Evolutionary conservation across 345 rosid species (phyloP), one percentile per base, ranked within the genome.

Genomic region (Turnera subulata): DNA sequence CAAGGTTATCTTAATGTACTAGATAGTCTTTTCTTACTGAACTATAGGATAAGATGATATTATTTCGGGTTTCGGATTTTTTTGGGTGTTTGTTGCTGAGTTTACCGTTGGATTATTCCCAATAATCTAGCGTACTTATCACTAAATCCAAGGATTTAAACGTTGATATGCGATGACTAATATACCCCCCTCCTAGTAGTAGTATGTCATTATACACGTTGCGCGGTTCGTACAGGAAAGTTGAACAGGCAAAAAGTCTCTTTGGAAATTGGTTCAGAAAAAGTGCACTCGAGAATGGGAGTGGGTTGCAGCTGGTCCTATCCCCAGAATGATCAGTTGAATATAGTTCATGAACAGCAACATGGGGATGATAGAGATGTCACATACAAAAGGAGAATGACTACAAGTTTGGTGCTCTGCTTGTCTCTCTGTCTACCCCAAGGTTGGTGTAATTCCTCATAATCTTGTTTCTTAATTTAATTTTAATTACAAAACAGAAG

Each of bases 121-220:
- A 18, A 53, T 49, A 37, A 49, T 65, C 10, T 53, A 46, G 38
- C 37, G 45, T 51, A 56, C 46, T 67, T 67, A 58, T 64, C 50
- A 23, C 63, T 58, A 38, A 64, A 53, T 45, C 55, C 56, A 21
- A 58, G 23, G 24, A 46, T 60, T 56, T 47, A 52, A 37, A 29
- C 17, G 29, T 46, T 49, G 1, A 10, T 10, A 45, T 50, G 44
- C 12, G 19, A 53, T 49, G 60, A 58, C 69, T 62, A 54, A 53
- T 61, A 13, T 68, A n/a, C 38, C 56, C 54, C 8, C 17, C n/a
- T n/a, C n/a, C n/a, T n/a, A n/a, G n/a, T n/a, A n/a, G n/a, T n/a
- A n/a, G n/a, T n/a, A n/a, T n/a, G n/a, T n/a, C n/a, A n/a, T n/a
- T n/a, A n/a, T n/a, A n/a, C n/a, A 14, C 4, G 13, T 1, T 6